phyloP scores from a whole-genome alignment of 2,329 filamentous ascomycete genomes.

The Monosporascus cannonballus region DNA sequence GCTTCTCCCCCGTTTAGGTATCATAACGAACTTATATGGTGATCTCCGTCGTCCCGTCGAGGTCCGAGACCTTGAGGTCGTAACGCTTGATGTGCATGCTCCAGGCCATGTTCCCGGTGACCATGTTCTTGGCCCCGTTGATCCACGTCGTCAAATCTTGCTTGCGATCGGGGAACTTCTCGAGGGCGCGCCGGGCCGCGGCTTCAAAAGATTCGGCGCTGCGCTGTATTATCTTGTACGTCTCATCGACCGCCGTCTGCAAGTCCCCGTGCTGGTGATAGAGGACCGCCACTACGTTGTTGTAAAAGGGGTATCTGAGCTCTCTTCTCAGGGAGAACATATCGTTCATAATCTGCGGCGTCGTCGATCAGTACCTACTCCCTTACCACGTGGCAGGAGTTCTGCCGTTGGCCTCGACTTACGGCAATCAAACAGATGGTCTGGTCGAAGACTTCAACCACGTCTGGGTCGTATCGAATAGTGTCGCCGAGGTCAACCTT shows the following conservation, averaged over 20 bases:
- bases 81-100: slow-evolving; percentile 8
- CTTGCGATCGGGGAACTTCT: slow-evolving; percentile 2
- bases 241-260: slow-evolving; percentile 7
- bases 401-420: not conserved
- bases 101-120: slow-evolving; percentile 12
- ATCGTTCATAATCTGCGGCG: slow-evolving; percentile 30
- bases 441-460: slow-evolving; percentile 1
- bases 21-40: slow-evolving; percentile 3
- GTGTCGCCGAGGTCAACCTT: slow-evolving; percentile 9
- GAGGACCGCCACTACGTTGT: slow-evolving; percentile 11
- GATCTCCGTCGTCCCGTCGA: slow-evolving; percentile 12
- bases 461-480: slow-evolving; percentile 6
- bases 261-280: slow-evolving; percentile 11
- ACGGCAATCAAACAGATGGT: slow-evolving; percentile 1
- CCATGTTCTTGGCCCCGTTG: slow-evolving; percentile 6
- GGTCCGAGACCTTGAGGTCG: slow-evolving; percentile 4
- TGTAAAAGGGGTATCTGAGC: slow-evolving; percentile 11
- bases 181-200: slow-evolving; percentile 1
- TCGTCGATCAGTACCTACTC: slow-evolving; percentile 1
- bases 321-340: slow-evolving; percentile 26
- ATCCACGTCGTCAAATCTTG: slow-evolving; percentile 4
- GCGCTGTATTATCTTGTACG: slow-evolving; percentile 5
- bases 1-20: no score
- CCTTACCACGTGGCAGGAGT: no score
- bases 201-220: slow-evolving; percentile 3